Base-by-base conservation (phyloP, 202 grass and related monocot species). In the Thinopyrum obtusiflorum region DNA sequence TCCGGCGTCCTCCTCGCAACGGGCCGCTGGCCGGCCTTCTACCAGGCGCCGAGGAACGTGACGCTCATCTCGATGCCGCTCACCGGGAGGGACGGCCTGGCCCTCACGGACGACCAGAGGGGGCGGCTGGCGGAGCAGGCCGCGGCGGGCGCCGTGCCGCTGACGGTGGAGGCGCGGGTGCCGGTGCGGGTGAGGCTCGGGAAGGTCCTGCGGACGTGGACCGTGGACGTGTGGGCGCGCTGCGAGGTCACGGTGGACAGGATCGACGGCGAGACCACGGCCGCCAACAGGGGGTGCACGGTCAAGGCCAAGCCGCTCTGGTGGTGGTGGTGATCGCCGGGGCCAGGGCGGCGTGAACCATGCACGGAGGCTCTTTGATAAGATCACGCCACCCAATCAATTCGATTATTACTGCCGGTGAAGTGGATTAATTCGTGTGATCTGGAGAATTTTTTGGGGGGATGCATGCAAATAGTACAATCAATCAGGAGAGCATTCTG, bases 21-120 rank as follows among this genome's bases (percentile, higher is more conserved):
- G 6, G 95, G 93, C 3, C 47, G 53, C 20, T 98, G 91, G 92
- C 95, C 95, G 1, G 79, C 77, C 49, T 98, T 98, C 83, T 63
- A 61, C 35, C 95, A 95, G 83, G 8, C 42, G 21, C 65, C 80
- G 40, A 23, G 65, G 65, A 98, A 98, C 82, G 75, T 80, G 26
- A 98, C 92, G 28, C n/a, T 81, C 31, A 83, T 98, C 3, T 2
- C 64, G 3, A 66, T 28, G 10, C 4, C 67, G 20, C 39, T 93
- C 29, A 11, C 9, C 1, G 95, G 87, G 0, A 40, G 29, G 0
- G 91, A 60, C 7, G 92, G 69, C 5, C 76, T 92, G 24, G 17
- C 13, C 2, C 63, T 90, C 2, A 87, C 91, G 10, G 74, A 87
- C 0, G 68, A 76, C 9, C 78, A 86, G 59, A 80, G 69, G 36